A percentile compares a stretch with the other conserved stretches of the same genome.
These are phyloP conservation scores for Mallotus repandus DNA, from an alignment of 441 rosid species.

Conservation along the genomic window DNA sequence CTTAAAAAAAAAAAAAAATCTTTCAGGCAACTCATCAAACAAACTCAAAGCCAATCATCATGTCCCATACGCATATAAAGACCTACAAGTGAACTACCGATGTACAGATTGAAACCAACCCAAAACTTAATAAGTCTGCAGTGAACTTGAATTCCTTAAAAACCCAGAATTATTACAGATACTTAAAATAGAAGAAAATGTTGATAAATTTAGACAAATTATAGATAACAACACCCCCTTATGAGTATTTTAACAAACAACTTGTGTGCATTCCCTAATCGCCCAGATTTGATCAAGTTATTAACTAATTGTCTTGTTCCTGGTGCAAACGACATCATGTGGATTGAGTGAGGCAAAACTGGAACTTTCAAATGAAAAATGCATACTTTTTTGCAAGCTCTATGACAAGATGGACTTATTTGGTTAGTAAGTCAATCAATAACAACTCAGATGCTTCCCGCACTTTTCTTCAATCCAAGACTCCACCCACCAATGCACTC, in stretches of 20 bases:
- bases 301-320: slow-evolving; percentile 43
- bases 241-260: slow-evolving; percentile 57
- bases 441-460: slow-evolving; percentile 8
- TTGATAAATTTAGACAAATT: slow-evolving; percentile 54
- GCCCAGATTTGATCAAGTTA: slow-evolving; percentile 40
- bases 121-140: slow-evolving; percentile 64
- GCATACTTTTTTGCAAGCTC: too few species aligned
- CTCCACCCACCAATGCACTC: too few species aligned
- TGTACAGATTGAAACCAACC: slow-evolving; percentile 46
- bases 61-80: slow-evolving; percentile 46
- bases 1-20: too few species aligned
- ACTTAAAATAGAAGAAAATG: slow-evolving; percentile 64
- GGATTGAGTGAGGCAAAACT: slow-evolving; percentile 14
- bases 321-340: slow-evolving; percentile 33
- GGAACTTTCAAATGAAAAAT: too few species aligned
- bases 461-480: too few species aligned
- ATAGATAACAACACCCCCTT: slow-evolving; percentile 56
- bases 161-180: slow-evolving; percentile 44
- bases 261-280: slow-evolving; percentile 38
- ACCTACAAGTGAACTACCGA: slow-evolving; percentile 62
- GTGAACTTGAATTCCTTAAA: slow-evolving; percentile 59
- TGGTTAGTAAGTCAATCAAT: slow-evolving; percentile 4
- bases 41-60: slow-evolving; percentile 41
- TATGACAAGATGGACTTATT: neutral
- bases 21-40: slow-evolving; percentile 64